Conservation (phyloP, 768 basidiomycete genomes). For the Leucogyrophana mollusca region DNA sequence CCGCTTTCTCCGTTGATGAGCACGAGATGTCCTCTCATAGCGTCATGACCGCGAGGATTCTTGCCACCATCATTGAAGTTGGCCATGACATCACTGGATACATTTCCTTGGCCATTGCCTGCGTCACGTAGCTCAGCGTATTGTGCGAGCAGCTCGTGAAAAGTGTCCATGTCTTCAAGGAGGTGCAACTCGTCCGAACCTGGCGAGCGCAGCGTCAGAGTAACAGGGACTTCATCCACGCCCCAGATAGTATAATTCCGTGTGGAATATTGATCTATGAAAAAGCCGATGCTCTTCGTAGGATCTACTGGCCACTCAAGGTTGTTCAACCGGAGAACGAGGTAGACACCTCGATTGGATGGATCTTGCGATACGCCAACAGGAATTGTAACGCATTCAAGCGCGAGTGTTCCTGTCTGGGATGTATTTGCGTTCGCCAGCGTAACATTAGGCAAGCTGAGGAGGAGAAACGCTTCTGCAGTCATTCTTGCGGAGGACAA, state of each 20-base stretch:
- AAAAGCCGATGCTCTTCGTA: slow-evolving; percentile 41
- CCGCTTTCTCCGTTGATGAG: slow-evolving; percentile 73
- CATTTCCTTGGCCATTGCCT: slow-evolving; percentile 1
- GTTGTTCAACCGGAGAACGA: slow-evolving; percentile 56
- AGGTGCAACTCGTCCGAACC: slow-evolving; percentile 31
- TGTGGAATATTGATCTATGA: slow-evolving; percentile 29
- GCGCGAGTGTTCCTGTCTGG: slow-evolving; percentile 45
- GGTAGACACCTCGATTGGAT: slow-evolving; percentile 57
- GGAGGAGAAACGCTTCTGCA: slow-evolving; percentile 53
- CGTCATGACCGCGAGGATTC: slow-evolving; percentile 17
- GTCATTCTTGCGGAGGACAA: slow-evolving; percentile 1
- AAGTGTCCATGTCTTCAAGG: slow-evolving; percentile 57
- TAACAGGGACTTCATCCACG: slow-evolving; percentile 32
- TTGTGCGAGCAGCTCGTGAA: slow-evolving; percentile 66
- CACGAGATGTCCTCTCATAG: slow-evolving; percentile 55
- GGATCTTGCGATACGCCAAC: slow-evolving; percentile 26
- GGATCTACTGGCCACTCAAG: slow-evolving; percentile 66
- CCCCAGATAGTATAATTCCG: slow-evolving; percentile 46
- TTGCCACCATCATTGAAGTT: slow-evolving; percentile 3
- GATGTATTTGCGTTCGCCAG: slow-evolving; percentile 31
- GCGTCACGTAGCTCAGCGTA: slow-evolving; percentile 50
- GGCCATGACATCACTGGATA: slow-evolving; percentile 7
- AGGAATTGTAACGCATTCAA: slow-evolving; percentile 63
- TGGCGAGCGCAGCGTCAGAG: slow-evolving; percentile 25
- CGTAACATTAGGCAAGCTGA: slow-evolving; percentile 49